Conservation (phyloP, 2,329 filamentous ascomycete genomes). For the Fonsecaea monophora region DNA sequence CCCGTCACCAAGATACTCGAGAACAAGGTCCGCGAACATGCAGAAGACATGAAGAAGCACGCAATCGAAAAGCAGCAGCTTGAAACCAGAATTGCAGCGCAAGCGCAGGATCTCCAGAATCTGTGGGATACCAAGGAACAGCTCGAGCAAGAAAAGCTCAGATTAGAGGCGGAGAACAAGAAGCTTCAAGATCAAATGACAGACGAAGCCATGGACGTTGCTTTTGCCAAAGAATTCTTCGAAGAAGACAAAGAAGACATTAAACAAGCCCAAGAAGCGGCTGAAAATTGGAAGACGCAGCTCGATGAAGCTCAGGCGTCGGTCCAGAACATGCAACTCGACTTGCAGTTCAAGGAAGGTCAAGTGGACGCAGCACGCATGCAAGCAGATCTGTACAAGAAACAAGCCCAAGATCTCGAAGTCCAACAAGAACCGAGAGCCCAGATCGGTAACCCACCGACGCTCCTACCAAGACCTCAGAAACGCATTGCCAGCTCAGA, state of each 20-base stretch:
- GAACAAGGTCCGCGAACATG: background rate
- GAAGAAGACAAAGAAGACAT: background rate
- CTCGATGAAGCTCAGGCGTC: background rate
- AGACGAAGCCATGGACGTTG: background rate
- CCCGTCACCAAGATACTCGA: background rate
- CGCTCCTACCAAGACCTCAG: background rate
- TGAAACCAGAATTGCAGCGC: background rate
- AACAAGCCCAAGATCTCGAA: background rate
- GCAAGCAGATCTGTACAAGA: slow-evolving; percentile 6
- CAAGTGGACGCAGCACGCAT: background rate
- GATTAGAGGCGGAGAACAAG: slow-evolving; percentile 2
- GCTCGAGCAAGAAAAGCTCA: background rate
- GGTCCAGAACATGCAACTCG: slow-evolving; percentile 1
- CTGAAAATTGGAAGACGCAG: background rate
- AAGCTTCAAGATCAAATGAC: background rate
- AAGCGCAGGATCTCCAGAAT: background rate
- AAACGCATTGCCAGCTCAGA: slow-evolving; percentile 7
- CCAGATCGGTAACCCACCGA: background rate
- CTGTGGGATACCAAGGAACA: background rate
- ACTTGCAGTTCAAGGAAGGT: background rate
- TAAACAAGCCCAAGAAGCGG: background rate
- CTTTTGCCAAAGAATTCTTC: background rate
- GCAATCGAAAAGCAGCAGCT: background rate
- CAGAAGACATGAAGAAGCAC: background rate
- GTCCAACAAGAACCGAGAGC: background rate